Evolutionary conservation across 768 basidiomycete genomes (phyloP).

Genomic region (Hericium coralloides): DNA sequence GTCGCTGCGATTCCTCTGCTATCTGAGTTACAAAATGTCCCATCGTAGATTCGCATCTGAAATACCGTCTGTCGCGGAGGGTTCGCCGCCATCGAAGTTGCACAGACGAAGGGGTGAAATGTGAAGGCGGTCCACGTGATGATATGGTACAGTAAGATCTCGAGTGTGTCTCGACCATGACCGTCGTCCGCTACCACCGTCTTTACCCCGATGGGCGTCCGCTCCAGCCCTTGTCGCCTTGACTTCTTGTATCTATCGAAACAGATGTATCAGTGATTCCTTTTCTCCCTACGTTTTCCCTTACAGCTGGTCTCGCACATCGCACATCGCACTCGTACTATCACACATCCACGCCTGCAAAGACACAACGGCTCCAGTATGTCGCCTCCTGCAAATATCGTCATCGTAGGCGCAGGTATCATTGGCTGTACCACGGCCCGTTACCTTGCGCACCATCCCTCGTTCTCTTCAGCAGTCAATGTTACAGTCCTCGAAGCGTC

Average conservation of each 20-base stretch:
- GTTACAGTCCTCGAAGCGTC: slow-evolving; percentile 72
- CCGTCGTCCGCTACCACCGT: too few species aligned
- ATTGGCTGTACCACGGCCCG: slow-evolving; percentile 81
- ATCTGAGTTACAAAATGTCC: too few species aligned
- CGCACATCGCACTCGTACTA: background rate
- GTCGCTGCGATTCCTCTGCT: too few species aligned
- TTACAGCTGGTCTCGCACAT: background rate
- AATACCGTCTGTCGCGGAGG: too few species aligned
- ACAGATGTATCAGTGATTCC: background rate
- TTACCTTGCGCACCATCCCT: slow-evolving; percentile 57
- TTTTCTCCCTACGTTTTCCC: background rate
- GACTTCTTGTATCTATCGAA: background rate
- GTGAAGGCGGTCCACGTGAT: too few species aligned
- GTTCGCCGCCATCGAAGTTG: too few species aligned
- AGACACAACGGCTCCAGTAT: background rate
- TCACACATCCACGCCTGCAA: background rate
- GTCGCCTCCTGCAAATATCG: slow-evolving; percentile 31
- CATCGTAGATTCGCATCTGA: too few species aligned
- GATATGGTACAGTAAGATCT: too few species aligned
- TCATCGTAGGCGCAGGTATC: slow-evolving; percentile 82
- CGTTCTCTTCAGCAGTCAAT: slow-evolving; percentile 27
- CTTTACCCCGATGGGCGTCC: too few species aligned
- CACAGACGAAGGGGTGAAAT: too few species aligned
- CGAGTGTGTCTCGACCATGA: too few species aligned
- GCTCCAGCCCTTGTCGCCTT: background rate